Evolutionary conservation across 1,284 basidiomycete genomes (phyloP).

Genomic region (Omphalotus olearius): DNA sequence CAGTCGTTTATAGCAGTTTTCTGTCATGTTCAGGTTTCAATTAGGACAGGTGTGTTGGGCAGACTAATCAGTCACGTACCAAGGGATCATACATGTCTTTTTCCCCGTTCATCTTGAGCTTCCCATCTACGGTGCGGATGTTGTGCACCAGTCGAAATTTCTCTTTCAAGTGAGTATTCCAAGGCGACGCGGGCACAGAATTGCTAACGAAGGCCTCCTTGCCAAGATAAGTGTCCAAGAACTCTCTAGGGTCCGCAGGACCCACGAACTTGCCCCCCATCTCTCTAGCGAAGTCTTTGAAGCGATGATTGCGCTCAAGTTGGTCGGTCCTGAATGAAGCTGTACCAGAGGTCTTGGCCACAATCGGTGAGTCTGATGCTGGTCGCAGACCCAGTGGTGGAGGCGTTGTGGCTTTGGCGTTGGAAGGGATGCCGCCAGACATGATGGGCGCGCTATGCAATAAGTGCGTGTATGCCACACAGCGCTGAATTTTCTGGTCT

Average conservation of each 20-base stretch:
- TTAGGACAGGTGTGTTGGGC: not conserved
- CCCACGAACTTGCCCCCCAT: not conserved
- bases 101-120: not conserved
- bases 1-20: not conserved
- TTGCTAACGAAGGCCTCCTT: not conserved
- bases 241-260: not conserved
- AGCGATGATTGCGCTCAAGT: too few species aligned
- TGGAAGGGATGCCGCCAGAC: too few species aligned
- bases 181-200: not conserved
- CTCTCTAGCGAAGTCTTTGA: not conserved
- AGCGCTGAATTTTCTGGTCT: too few species aligned
- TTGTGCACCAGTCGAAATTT: not conserved
- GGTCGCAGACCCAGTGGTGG: too few species aligned
- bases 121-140: not conserved
- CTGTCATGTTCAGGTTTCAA: not conserved
- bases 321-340: too few species aligned
- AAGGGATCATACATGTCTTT: not conserved
- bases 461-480: too few species aligned
- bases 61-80: not conserved
- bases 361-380: too few species aligned
- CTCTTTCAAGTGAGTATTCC: not conserved
- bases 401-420: too few species aligned
- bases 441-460: too few species aligned
- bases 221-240: not conserved
- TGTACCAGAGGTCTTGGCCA: too few species aligned